Base-by-base conservation (phyloP, 2,329 filamentous ascomycete species). In the Triangularia setosa region DNA sequence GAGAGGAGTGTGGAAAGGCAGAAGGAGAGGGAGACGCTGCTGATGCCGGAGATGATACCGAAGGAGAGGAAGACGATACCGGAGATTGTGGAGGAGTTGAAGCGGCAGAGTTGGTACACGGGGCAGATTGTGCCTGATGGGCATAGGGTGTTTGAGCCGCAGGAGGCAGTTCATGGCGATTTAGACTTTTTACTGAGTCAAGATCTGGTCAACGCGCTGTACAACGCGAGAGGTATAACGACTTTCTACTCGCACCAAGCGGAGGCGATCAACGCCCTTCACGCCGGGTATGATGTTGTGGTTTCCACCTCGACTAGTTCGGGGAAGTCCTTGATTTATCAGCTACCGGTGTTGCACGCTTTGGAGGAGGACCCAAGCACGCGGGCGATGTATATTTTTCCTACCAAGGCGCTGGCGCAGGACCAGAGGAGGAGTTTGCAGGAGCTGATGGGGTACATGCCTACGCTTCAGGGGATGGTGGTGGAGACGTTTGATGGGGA, bases 401-500 rank as follows among this genome's bases (percentile, higher is more conserved):
- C 95, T 0, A 99, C 95, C 0, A 99, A 99, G 77, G 95, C 95
- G 1, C 79, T 99, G 16, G 94, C 95, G 0, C 95, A 99, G 75
- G 95, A 99, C 76, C 95, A 99, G 76, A 88, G 89, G 70, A 85
- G 93, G 69, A 97, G 93, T 69, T 80, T 99, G 74, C 91, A 91
- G 72, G 92, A 97, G 61, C 84, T 98, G 73, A 80, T 98, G 66
- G 79, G 84, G 0, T 97, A 90, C 71, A 91, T 99, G 83, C 85
- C 89, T 0, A 88, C 87, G 0, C 77, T 98, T 23, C 87, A 93
- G 72, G 83, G 91, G 52, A 80, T 88, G 0, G 79, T 96, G 18
- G 92, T 97, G 1, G 95, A 97, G 73, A 97, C 95, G 0, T 98
- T 96, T 70, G 95, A 99, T 74, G 95, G 95, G 6, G 95, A 99